Percentiles rank a stretch among this genome's conserved stretches.
Evolutionary conservation across 2,329 filamentous ascomycete genomes (phyloP).

Genomic region (Cadophora sp.): DNA sequence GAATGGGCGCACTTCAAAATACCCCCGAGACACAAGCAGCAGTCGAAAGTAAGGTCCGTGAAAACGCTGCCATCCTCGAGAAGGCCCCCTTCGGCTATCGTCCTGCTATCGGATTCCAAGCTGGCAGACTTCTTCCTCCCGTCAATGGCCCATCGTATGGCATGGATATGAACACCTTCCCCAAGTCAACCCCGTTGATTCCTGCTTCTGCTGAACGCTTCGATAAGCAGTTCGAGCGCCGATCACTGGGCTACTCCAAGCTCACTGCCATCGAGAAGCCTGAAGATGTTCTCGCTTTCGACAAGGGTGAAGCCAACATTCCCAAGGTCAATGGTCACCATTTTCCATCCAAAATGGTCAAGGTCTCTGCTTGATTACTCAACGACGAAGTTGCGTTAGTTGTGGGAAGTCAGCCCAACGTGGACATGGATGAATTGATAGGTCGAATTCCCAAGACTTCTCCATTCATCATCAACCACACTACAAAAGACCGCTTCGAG

Average conservation of each 20-base stretch:
- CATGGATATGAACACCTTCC: slow-evolving; percentile 16
- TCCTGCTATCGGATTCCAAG: slow-evolving; percentile 26
- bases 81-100: slow-evolving; percentile 24
- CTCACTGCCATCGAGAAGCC: slow-evolving; percentile 21
- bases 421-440: background rate
- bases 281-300: slow-evolving; percentile 26
- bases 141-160: slow-evolving; percentile 27
- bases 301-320: slow-evolving; percentile 8
- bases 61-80: slow-evolving; percentile 22
- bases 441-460: background rate
- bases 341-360: background rate
- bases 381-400: background rate
- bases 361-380: slow-evolving; percentile 6
- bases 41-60: slow-evolving; percentile 28
- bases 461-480: too few species aligned
- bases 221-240: slow-evolving; percentile 21
- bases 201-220: slow-evolving; percentile 18
- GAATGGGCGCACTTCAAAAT: slow-evolving; percentile 25
- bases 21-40: slow-evolving; percentile 20
- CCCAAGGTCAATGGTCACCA: background rate
- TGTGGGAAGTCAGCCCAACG: background rate
- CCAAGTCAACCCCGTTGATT: slow-evolving; percentile 13
- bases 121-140: slow-evolving; percentile 18
- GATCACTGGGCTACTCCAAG: slow-evolving; percentile 21
- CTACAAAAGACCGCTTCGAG: background rate